phyloP scores from a whole-genome alignment of 805 yeast species.

The Wickerhamiella alocasiicola region DNA sequence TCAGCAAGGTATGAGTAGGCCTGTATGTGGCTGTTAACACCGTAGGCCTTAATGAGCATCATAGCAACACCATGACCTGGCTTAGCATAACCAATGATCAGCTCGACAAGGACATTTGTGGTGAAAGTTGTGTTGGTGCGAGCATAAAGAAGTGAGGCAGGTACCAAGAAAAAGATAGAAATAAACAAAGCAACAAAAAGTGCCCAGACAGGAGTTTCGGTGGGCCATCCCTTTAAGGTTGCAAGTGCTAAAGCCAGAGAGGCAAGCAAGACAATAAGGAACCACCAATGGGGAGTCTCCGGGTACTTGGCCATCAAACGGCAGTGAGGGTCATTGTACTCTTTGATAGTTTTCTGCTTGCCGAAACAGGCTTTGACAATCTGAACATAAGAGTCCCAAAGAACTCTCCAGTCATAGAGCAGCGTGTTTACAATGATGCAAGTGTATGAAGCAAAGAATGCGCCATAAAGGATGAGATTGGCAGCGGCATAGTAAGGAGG shows the following conservation, averaged over 20 bases:
- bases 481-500: slow-evolving; percentile 51
- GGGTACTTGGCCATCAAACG: slow-evolving; percentile 36
- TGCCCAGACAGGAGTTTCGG: slow-evolving; percentile 33
- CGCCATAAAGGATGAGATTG: slow-evolving; percentile 39
- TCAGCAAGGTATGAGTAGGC: slow-evolving; percentile 44
- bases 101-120: slow-evolving; percentile 48
- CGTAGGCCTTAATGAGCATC: slow-evolving; percentile 41
- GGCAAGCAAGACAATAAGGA: slow-evolving; percentile 28
- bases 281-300: slow-evolving; percentile 46
- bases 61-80: slow-evolving; percentile 27
- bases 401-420: slow-evolving; percentile 33
- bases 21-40: slow-evolving; percentile 49
- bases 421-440: slow-evolving; percentile 38
- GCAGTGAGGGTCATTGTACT: slow-evolving; percentile 32
- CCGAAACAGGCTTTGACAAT: slow-evolving; percentile 5
- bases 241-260: slow-evolving; percentile 1
- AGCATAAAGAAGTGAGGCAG: slow-evolving; percentile 51
- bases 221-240: slow-evolving; percentile 1
- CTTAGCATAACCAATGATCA: slow-evolving; percentile 51
- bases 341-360: slow-evolving; percentile 12
- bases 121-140: slow-evolving; percentile 47
- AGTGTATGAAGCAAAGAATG: slow-evolving; percentile 40
- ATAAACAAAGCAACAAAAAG: slow-evolving; percentile 46
- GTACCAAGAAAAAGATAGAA: slow-evolving; percentile 44
- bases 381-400: slow-evolving; percentile 21